Evolutionary conservation across 306 rosid species (phyloP).

Genomic region (Boehmeria nivea): DNA sequence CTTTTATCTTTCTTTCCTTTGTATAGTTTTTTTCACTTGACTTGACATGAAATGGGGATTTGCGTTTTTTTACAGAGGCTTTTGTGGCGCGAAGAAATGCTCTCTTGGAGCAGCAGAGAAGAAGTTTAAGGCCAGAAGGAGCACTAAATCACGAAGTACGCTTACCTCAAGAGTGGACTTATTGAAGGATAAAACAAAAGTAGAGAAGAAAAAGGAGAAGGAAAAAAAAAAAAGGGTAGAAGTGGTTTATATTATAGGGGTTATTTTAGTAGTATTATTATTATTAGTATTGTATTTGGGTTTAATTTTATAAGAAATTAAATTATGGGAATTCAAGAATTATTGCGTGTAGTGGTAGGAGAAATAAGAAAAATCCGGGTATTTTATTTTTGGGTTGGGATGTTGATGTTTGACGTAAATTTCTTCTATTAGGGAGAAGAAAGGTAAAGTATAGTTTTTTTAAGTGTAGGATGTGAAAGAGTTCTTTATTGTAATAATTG

Average conservation of each 20-base stretch:
- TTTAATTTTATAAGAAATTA: no score
- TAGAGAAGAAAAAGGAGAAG: no score
- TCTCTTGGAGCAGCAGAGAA: constrained; percentile 36
- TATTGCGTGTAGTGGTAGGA: background rate
- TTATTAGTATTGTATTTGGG: no score
- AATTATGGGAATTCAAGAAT: no score
- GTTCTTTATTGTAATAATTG: constrained; percentile 29
- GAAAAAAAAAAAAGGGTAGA: no score
- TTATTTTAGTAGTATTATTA: no score
- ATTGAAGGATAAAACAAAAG: constrained; percentile 32
- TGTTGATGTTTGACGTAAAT: background rate
- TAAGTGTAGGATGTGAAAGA: constrained; percentile 3
- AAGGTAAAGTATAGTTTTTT: constrained; percentile 9
- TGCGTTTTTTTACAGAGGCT: constrained; percentile 31
- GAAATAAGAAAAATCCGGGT: background rate
- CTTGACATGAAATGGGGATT: background rate
- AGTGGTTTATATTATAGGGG: no score
- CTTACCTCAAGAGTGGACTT: constrained; percentile 85
- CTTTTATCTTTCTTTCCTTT: background rate
- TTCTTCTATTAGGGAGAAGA: constrained; percentile 13
- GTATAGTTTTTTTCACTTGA: background rate
- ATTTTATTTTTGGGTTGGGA: background rate
- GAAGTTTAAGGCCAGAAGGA: constrained; percentile 37
- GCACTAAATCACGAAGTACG: constrained; percentile 43
- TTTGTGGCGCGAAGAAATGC: constrained; percentile 45